phyloP scores from a whole-genome alignment of 768 basidiomycete genomes.

The Leccinum rimulosum region DNA sequence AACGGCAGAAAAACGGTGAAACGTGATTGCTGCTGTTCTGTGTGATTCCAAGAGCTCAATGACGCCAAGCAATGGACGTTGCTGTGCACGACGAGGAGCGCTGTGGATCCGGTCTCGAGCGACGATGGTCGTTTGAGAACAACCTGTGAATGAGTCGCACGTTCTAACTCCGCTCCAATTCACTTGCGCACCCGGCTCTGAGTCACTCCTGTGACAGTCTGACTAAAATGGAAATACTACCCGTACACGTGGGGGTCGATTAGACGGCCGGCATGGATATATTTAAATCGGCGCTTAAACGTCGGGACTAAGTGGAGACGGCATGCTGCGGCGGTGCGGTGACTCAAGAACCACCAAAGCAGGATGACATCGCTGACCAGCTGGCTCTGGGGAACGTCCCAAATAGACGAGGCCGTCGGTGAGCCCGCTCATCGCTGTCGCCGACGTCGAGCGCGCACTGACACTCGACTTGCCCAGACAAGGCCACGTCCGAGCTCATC shows the following conservation, averaged over 20 bases:
- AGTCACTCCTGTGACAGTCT: slow-evolving; percentile 23
- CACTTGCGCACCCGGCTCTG: slow-evolving; percentile 14
- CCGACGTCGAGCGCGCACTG: slow-evolving; percentile 6
- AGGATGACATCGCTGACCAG: slow-evolving; percentile 59
- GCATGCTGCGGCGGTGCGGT: slow-evolving; percentile 19
- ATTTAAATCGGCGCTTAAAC: slow-evolving; percentile 25
- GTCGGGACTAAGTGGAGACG: slow-evolving; percentile 9
- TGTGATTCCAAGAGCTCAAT: background rate
- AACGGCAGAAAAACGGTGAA: slow-evolving; percentile 10
- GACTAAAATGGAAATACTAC: background rate
- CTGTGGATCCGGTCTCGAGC: slow-evolving; percentile 18
- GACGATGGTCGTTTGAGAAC: slow-evolving; percentile 35
- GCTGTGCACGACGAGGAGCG: slow-evolving; percentile 11
- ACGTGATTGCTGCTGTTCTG: slow-evolving; percentile 1
- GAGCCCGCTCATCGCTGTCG: slow-evolving; percentile 26
- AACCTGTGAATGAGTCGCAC: slow-evolving; percentile 33
- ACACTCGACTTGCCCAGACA: slow-evolving; percentile 57
- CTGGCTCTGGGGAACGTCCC: slow-evolving; percentile 80
- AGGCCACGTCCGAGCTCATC: slow-evolving; percentile 88
- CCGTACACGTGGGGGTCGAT: background rate
- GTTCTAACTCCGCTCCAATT: slow-evolving; percentile 35
- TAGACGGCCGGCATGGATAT: background rate
- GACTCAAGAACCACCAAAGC: slow-evolving; percentile 11
- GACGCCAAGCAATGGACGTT: slow-evolving; percentile 7
- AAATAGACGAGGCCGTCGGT: slow-evolving; percentile 84